Base-by-base conservation (phyloP, 2,329 filamentous ascomycete species). In the Fusarium kyushuense region DNA sequence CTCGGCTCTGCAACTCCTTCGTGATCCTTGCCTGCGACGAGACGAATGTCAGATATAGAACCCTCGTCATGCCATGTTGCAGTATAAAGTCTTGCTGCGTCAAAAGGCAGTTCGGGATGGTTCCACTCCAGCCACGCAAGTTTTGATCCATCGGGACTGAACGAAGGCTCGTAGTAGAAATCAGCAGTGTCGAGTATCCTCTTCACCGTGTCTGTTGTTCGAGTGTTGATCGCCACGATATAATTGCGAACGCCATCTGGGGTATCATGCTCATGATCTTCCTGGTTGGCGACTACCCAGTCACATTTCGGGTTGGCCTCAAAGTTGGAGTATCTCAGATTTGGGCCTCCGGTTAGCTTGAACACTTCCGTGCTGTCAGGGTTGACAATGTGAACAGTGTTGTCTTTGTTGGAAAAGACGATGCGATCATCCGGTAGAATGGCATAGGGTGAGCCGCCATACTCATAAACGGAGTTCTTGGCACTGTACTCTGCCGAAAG, bases 51-150 rank as follows among this genome's bases (percentile, higher is more conserved):
- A 6, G 66, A 67, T 12, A 83, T 53, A 4, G 71, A 70, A 0
- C 47, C 47, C 16, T 76, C 78, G 1, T 52, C 52, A 14, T 75
- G 46, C 79, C 83, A 86, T 10, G 80, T 76, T 0, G 81, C 84
- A 45, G 79, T 69, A 67, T 79, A 80, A 2, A 87, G 71, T 55
- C 81, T 79, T 3, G 80, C 81, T 1, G 80, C 80, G 2, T 81
- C 81, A 77, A 85, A 87, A 0, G 84, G 83, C 76, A 87, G 80
- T 48, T 84, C 79, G 0, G 84, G 85, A 65, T 86, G 84, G 19
- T 83, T 76, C 85, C 85, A 88, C 60, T 87, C 81, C 14, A 84
- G 76, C 85, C 85, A 87, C n/a, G 76, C 79, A 27, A 86, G 65
- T 49, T 78, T 80, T 9, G 73, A 77, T 2, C 84, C 83, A 62